Evolutionary conservation across 2,329 filamentous ascomycete species (phyloP), one percentile per base, ranked within the genome.

Genomic region (Calonectria henricotiae): DNA sequence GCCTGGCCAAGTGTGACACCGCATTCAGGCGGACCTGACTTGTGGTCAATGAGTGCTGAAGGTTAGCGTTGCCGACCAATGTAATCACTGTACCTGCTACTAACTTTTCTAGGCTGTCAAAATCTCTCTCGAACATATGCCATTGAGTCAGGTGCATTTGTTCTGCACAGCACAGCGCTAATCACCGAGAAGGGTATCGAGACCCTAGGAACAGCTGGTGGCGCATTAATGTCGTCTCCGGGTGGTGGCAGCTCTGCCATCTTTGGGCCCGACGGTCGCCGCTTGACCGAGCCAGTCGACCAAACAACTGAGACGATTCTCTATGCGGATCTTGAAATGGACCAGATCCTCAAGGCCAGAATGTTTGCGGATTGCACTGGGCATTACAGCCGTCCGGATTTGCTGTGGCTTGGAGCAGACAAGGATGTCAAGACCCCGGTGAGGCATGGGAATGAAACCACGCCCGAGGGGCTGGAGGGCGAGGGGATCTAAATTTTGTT

Each of bases 1-100:
- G 82, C 81, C n/a, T 88, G 86, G 86, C 86, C 86, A 13, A 62
- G 68, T n/a, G 60, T 67, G 15, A 51, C 64, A 15, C 49, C 60
- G 1, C 68, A 65, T 43, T 46, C 11, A 5, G 65, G 41, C 13
- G 67, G 51, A 5, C 67, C 62, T 3, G 64, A 54, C n/a, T 11
- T 63, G 23, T 70, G 60, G 64, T 64, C 49, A 3, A 67, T 63
- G 49, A 61, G 60, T 8, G 51, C 51, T 27, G 68, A 69, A 46
- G 62, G 67, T 68, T 15, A 30, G 17, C 25, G n/a, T 49, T 27
- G 5, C n/a, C 32, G 7, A 11, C 15, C 8, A 12, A 8, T 25
- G 13, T 15, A 8, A 13, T 12, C 3, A 5, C 12, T 20, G 20
- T 20, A 20, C 20, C 20, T 20, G 20, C 20, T 20, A 20, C 20